Base-by-base conservation (phyloP, 345 rosid species). In the Sonneratia alba region DNA sequence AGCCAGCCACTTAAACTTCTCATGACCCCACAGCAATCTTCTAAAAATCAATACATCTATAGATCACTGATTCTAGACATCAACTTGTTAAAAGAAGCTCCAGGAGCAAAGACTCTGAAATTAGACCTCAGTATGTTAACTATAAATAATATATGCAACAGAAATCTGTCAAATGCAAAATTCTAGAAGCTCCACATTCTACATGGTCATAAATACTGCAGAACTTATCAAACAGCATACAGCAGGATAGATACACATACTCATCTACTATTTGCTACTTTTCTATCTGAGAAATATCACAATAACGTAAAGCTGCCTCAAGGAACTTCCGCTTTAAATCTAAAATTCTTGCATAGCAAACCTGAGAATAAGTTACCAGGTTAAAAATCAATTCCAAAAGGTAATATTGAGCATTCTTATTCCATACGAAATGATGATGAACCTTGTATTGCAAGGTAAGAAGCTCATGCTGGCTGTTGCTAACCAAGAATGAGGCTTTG, bases 401-500 rank as follows among this genome's bases (percentile, higher is more conserved):
- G 22, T 37, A 22, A 65, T 27, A 56, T 48, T 18, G 36, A 7
- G 22, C 48, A 32, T 47, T 24, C 1, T 13, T 9, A 15, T 68
- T 14, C 40, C 40, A 37, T 15, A n/a, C n/a, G 43, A 32, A 61
- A 45, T 27, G 56, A 19, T 16, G 66, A 43, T 74, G 5, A 72
- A 90, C 99, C 93, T 95, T 92, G 84, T 92, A 95, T 74, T 90
- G 92, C 78, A 95, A 83, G 82, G 85, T 89, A 79, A 95, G 76
- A 27, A 86, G 92, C 87, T 95, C 99, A 74, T 90, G 88, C 83
- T 89, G 97, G 78, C 97, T 89, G 72, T 74, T 92, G 93, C 92
- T 95, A 81, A 95, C 97, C 81, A 92, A 79, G 87, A 95, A 95
- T 59, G 99, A 95, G 57, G 97, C 99, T 82, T 95, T 95, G 72